phyloP scores from a whole-genome alignment of 345 rosid genomes.

The Barbarea vulgaris region DNA sequence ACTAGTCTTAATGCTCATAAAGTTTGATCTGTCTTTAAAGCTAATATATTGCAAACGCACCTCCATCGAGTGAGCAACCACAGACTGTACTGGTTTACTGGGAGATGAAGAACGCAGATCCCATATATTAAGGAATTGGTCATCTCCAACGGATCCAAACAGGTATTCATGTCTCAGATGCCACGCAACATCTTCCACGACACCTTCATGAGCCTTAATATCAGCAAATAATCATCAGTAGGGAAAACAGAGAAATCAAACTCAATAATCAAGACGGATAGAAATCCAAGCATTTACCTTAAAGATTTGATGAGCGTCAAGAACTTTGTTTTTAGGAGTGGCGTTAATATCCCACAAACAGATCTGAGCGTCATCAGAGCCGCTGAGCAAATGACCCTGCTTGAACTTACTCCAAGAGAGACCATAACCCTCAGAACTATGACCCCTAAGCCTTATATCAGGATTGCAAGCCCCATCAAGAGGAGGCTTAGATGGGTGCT shows the following conservation, averaged over 20 bases:
- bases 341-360: constrained; percentile 95
- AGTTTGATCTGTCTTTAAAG: background rate
- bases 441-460: constrained; percentile 90
- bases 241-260: background rate
- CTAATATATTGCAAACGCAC: constrained; percentile 42
- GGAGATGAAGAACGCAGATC: constrained; percentile 78
- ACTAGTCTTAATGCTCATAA: background rate
- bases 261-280: background rate
- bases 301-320: constrained; percentile 84
- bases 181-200: constrained; percentile 99
- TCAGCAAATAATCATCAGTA: constrained; percentile 19
- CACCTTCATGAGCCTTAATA: constrained; percentile 91
- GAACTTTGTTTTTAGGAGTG: constrained; percentile 72
- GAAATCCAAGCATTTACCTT: constrained; percentile 49
- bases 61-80: constrained; percentile 97
- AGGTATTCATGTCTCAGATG: constrained; percentile 93
- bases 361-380: constrained; percentile 98
- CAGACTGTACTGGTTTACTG: constrained; percentile 80
- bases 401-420: constrained; percentile 96
- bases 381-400: constrained; percentile 91
- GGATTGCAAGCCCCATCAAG: constrained; percentile 88
- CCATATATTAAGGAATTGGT: constrained; percentile 90
- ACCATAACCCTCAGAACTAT: constrained; percentile 95
- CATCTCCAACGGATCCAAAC: constrained; percentile 99
- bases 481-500: constrained; percentile 91